phyloP scores from a whole-genome alignment of 1,284 basidiomycete species.

The Tremellales sp. region DNA sequence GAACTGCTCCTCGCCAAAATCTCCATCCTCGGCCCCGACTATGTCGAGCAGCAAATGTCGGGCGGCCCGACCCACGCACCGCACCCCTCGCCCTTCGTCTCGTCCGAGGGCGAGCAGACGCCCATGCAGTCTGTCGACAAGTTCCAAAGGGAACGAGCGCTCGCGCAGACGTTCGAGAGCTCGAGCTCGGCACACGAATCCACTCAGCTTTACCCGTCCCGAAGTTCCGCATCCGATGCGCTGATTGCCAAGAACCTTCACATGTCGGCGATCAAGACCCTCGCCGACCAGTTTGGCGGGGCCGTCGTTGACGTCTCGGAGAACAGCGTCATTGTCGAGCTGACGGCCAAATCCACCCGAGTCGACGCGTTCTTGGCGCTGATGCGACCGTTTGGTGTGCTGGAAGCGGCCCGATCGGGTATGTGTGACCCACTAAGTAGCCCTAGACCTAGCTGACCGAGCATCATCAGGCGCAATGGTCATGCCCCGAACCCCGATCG shows the following conservation, averaged over 20 bases:
- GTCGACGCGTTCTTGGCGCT: constrained; percentile 92
- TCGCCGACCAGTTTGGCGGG: constrained; percentile 86
- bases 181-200: constrained; percentile 50
- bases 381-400: constrained; percentile 88
- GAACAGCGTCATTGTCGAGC: constrained; percentile 89
- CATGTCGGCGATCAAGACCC: constrained; percentile 75
- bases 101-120: constrained; percentile 16
- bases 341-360: constrained; percentile 84
- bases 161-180: constrained; percentile 72
- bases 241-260: constrained; percentile 87
- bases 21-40: constrained; percentile 95
- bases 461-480: constrained; percentile 82
- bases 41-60: constrained; percentile 79
- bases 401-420: constrained; percentile 92
- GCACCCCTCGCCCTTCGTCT: constrained; percentile 32
- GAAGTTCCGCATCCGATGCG: constrained; percentile 62
- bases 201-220: constrained; percentile 29
- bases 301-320: constrained; percentile 93
- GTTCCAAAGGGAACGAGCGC: constrained; percentile 62
- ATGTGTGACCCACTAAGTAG: constrained; percentile 30
- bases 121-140: constrained; percentile 49
- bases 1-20: constrained; percentile 87
- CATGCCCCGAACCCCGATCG: constrained; percentile 89
- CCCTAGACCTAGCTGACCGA: constrained; percentile 4
- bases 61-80: constrained; percentile 68